Evolutionary conservation across 2,329 filamentous ascomycete genomes (phyloP).

Genomic region (Ophiostoma tasmaniense): DNA sequence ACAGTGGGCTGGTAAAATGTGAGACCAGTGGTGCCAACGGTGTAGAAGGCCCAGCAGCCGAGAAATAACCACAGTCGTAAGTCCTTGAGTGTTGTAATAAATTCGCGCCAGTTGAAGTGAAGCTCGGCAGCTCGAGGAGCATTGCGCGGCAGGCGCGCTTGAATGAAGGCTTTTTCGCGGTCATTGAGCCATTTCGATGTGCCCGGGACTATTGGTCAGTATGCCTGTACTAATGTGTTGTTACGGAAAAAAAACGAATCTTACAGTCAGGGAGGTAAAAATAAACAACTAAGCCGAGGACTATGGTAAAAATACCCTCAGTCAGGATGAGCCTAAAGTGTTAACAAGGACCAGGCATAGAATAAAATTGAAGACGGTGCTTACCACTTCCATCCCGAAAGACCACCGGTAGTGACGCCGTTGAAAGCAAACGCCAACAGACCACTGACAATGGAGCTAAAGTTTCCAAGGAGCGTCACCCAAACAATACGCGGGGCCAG

Average conservation of each 20-base stretch:
- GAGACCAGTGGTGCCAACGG: conserved; percentile 36
- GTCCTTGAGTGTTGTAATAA: conserved; percentile 25
- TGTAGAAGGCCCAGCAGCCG: conserved; percentile 39
- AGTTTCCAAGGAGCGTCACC: conserved; percentile 32
- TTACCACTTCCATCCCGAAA: not conserved
- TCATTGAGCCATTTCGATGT: conserved; percentile 37
- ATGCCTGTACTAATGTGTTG: not conserved
- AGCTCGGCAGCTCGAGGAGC: conserved; percentile 33
- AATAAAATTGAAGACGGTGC: not conserved
- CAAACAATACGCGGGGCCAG: conserved; percentile 37
- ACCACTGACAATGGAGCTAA: not conserved
- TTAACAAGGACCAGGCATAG: not conserved
- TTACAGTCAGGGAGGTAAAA: not conserved
- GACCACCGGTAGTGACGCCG: not conserved
- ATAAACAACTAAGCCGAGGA: not conserved
- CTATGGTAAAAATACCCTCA: not conserved
- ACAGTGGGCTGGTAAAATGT: conserved; percentile 35
- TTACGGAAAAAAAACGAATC: not conserved
- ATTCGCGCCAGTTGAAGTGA: conserved; percentile 30
- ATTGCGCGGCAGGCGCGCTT: conserved; percentile 30
- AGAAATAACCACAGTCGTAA: conserved; percentile 37
- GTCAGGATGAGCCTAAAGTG: not conserved
- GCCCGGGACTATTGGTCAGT: conserved; percentile 34
- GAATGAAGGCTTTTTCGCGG: conserved; percentile 36
- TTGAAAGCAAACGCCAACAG: not conserved